These are phyloP conservation scores for Vigna angularis DNA, from an alignment of 306 rosid genomes.

Conservation along the genomic window DNA sequence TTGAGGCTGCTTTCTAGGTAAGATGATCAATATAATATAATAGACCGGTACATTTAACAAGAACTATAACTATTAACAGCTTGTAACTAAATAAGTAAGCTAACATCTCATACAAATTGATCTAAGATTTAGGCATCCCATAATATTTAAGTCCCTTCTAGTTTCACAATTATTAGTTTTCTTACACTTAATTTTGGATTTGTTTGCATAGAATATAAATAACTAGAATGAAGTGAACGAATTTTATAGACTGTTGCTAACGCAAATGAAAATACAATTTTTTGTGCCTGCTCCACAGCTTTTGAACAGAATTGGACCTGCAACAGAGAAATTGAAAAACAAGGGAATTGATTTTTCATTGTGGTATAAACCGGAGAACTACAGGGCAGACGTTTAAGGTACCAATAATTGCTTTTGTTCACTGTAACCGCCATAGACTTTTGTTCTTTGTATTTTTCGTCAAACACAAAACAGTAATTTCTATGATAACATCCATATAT, in stretches of 20 bases:
- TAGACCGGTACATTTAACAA: too few species aligned
- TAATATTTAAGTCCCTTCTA: background rate
- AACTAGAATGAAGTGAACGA: conserved; percentile 20
- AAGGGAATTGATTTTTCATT: conserved; percentile 79
- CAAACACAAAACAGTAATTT: too few species aligned
- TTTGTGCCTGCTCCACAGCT: conserved; percentile 58
- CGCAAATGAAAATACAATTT: background rate
- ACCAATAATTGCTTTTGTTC: conserved; percentile 19
- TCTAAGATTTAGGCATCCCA: background rate
- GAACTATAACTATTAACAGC: too few species aligned
- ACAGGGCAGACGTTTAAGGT: conserved; percentile 71
- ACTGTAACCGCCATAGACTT: background rate
- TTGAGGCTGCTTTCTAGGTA: too few species aligned
- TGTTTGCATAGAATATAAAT: conserved; percentile 15
- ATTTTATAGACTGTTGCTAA: background rate
- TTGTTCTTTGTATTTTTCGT: too few species aligned
- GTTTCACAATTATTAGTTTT: background rate
- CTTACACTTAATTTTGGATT: background rate
- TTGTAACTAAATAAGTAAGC: too few species aligned
- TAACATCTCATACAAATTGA: too few species aligned
- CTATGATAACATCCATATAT: too few species aligned
- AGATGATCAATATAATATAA: too few species aligned
- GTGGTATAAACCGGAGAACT: conserved; percentile 92
- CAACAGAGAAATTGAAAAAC: conserved; percentile 78
- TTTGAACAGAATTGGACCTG: conserved; percentile 80